Base-by-base conservation (phyloP, 2,329 filamentous ascomycete species). In the Albophoma yamanashiensis region DNA sequence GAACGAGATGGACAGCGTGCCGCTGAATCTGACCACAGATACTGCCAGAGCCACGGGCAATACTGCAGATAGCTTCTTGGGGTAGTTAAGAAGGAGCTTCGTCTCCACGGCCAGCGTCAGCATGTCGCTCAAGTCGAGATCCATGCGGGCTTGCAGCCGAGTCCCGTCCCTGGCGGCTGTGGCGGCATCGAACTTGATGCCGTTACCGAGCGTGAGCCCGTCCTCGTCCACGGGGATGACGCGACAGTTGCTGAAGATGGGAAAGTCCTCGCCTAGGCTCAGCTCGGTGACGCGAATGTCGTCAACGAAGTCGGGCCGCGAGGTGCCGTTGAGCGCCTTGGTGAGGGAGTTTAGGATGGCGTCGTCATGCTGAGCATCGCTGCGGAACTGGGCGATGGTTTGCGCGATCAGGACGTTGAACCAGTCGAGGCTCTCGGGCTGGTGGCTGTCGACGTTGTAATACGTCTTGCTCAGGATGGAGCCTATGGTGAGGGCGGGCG, bases 321-420 rank as follows among this genome's bases (percentile, higher is more conserved):
- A 86, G 14, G 84, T 82, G n/a, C 92, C 89, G 68, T 99, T 99
- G 60, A 99, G 79, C 0, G 93, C 84, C 59, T 90, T 89, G 1
- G 88, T 95, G 45, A 99, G 77, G 7, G 89, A 94, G 36, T 83
- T 88, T 38, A 99, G 82, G 47, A 99, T 95, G 4, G 91, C 91
- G 70, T 94, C 91, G 66, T 97, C 89, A 64, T 94, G 87, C 67
- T 95, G 89, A 2, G 94, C 94, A 69, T 97, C 95, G 66, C 89
- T 91, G 62, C 94, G 83, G 68, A 97, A 90, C 73, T 99, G 94
- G 0, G 94, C 93, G 65, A 99, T 95, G 0, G 94, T 96, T 75
- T 99, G 94, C 2, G 92, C 94, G 58, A 97, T 87, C 59, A 99
- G 80, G 34, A 99, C 94, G 71, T 99, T 99, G 81, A 99, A 97